Evolutionary conservation across 371 early-diverging fungal genomes (phyloP), one percentile per base, ranked within the genome.

Genomic region (Mortierella sp.): DNA sequence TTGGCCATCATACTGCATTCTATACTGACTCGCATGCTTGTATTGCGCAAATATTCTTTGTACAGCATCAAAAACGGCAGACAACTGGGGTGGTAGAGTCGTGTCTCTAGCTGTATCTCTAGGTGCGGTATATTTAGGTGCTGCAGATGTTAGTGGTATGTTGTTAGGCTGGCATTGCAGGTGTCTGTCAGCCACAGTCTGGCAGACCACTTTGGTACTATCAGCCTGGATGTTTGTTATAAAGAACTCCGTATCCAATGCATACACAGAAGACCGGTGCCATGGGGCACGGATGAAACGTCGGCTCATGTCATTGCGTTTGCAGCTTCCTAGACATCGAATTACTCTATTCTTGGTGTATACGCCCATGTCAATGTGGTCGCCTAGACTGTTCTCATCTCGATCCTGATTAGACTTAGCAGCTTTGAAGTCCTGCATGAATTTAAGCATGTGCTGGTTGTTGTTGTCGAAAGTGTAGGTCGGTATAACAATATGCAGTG

Each of bases 321-420:
- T 70, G 36, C 58, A 45, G 58, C 70, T 70, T 41, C 64, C 58
- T 33, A 70, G 55, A 47, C 48, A 48, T 11, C 70, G 63, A 16
- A 70, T 63, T 11, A 1, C 15, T n/a, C 58, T 24, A 22, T 57
- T 70, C 32, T 58, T 41, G 57, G 0, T 63, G 41, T 63, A 63
- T 9, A 63, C 70, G 10, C 19, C 58, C 24, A 19, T 19, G 41
- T 63, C 70, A 41, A 70, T 58, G 63, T 70, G 32, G 6, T 58
- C 45, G 19, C 6, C n/a, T 40, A 63, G 48, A 13, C 24, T 47
- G 43, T 45, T 22, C 43, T 45, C 45, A 28, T 36, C 41, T 40
- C n/a, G 53, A 38, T 5, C 53, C 28, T 21, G 36, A 28, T 45
- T 45, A 45, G 45, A 45, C 45, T 61, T 55, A 24, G 22, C 41